Percentiles rank a stretch among this genome's conserved stretches.
These are phyloP conservation scores for Rossbeevera mucosa DNA, from an alignment of 768 basidiomycete species.

Conservation along the genomic window DNA sequence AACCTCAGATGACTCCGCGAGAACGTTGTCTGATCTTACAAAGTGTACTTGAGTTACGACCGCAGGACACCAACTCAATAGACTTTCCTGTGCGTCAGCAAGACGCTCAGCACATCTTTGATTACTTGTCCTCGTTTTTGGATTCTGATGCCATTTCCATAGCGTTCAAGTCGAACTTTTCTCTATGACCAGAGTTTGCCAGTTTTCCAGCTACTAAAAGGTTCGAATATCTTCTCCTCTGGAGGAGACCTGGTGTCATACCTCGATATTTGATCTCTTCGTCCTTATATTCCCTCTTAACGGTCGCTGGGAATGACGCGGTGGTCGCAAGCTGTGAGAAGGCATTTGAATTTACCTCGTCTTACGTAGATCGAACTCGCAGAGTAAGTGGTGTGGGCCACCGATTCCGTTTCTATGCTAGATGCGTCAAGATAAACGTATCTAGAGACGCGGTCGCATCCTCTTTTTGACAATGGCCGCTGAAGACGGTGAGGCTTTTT, in stretches of 20 bases:
- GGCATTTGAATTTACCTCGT: background rate
- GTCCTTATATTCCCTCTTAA: background rate
- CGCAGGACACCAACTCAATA: too few species aligned
- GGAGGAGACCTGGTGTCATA: background rate
- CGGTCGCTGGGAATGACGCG: background rate
- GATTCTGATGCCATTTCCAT: too few species aligned
- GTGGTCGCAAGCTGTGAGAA: background rate
- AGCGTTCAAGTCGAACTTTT: too few species aligned
- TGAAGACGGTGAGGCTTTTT: background rate
- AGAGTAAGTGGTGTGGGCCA: background rate
- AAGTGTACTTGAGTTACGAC: too few species aligned
- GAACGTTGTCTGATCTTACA: too few species aligned
- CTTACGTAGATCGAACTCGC: background rate
- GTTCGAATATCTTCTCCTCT: background rate
- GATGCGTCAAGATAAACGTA: background rate
- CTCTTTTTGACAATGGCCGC: constrained; percentile 10
- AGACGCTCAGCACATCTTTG: too few species aligned
- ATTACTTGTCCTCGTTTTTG: too few species aligned
- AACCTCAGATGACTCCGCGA: too few species aligned
- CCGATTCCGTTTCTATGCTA: background rate
- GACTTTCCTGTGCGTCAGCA: too few species aligned
- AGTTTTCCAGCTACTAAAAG: too few species aligned
- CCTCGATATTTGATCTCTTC: background rate
- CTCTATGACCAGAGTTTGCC: too few species aligned
- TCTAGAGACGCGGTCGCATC: background rate